A percentile compares a stretch with the other conserved stretches of the same genome.
Conservation (phyloP, 2,329 filamentous ascomycete species). For the Cylindrodendrum hubeiense region DNA sequence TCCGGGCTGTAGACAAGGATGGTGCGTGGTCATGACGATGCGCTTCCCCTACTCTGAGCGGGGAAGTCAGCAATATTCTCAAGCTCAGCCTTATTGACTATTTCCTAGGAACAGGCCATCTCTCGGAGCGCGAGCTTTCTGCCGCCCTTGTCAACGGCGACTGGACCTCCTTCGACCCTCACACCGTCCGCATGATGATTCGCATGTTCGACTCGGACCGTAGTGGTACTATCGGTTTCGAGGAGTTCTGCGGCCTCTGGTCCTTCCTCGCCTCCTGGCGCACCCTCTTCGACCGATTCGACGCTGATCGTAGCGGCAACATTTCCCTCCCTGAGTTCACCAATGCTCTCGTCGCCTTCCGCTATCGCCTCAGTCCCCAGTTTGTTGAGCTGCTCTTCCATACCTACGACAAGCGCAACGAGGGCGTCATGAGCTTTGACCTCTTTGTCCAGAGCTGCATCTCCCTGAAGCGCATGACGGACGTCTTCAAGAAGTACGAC, state of each 20-base stretch:
- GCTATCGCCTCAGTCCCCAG: constrained; percentile 86
- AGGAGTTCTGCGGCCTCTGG: constrained; percentile 97
- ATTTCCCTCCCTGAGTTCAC: constrained; percentile 90
- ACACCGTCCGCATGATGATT: constrained; percentile 99
- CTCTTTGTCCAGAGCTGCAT: constrained; percentile 98
- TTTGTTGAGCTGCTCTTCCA: constrained; percentile 90
- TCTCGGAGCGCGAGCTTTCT: constrained; percentile 88
- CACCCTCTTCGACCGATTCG: constrained; percentile 94
- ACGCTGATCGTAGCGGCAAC: constrained; percentile 86
- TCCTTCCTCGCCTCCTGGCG: constrained; percentile 96
- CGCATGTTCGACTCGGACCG: constrained; percentile 98
- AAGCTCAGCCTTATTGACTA: constrained; percentile 9
- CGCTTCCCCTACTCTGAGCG: neutral
- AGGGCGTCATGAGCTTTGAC: constrained; percentile 88
- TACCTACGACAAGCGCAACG: constrained; percentile 84
- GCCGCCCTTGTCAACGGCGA: constrained; percentile 96
- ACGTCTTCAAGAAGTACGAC: constrained; percentile 99
- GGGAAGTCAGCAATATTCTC: constrained; percentile 2
- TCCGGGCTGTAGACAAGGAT: constrained; percentile 90
- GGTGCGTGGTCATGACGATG: constrained; percentile 60
- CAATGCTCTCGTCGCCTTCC: constrained; percentile 91
- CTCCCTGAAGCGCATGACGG: constrained; percentile 96
- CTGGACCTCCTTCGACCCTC: constrained; percentile 91
- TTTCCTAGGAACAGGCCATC: constrained; percentile 76
- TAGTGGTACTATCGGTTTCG: constrained; percentile 89